Conservation (phyloP, 345 rosid species). For the Eucalyptus curtisii region DNA sequence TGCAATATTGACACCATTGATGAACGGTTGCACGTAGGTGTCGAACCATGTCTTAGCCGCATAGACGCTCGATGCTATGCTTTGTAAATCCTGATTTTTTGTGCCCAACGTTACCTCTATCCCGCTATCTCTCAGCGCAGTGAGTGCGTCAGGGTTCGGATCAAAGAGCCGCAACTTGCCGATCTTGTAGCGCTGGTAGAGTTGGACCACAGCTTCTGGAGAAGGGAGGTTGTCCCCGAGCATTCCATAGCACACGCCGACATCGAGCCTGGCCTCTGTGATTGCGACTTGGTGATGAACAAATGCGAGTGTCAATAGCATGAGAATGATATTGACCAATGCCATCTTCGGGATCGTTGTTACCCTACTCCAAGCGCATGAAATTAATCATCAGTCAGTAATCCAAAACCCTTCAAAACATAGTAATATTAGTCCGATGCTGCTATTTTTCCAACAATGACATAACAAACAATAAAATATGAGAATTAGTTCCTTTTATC, state of each 20-base stretch:
- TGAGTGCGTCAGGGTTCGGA: not conserved
- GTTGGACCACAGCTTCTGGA: not conserved
- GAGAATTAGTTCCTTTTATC: not conserved
- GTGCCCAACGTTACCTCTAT: not conserved
- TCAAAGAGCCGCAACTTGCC: not conserved
- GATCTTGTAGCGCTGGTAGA: not conserved
- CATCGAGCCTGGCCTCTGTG: not conserved
- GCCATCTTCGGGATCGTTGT: not conserved
- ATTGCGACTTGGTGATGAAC: not conserved
- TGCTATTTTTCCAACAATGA: not conserved
- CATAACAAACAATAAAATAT: not conserved
- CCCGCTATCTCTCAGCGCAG: not conserved
- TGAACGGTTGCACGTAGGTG: not conserved
- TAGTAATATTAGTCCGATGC: not conserved
- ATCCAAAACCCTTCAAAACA: not conserved
- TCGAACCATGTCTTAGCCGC: not conserved
- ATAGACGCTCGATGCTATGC: not conserved
- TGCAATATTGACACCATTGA: not conserved
- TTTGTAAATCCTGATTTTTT: not conserved
- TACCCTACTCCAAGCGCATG: not conserved
- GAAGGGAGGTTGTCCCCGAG: not conserved
- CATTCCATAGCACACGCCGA: conserved; percentile 2
- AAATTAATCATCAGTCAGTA: not conserved
- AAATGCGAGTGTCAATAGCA: not conserved
- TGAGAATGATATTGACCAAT: not conserved